These are phyloP conservation scores for Cladosporium sp. DNA, from an alignment of 2,329 filamentous ascomycete species.

Conservation along the genomic window DNA sequence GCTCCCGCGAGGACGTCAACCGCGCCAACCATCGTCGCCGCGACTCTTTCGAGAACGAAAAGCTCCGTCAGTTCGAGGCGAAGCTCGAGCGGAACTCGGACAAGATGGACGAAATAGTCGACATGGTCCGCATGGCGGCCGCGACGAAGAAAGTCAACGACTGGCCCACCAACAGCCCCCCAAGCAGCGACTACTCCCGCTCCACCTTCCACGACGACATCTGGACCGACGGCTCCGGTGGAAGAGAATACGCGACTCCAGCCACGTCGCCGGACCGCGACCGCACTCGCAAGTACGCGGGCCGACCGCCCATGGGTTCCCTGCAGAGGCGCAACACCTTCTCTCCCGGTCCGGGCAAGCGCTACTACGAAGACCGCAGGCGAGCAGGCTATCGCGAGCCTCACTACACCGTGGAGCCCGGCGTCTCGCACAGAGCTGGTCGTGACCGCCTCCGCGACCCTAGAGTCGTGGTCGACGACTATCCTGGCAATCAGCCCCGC, in stretches of 20 bases:
- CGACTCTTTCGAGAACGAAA: neutral
- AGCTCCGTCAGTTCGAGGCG: neutral
- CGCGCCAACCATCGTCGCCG: neutral
- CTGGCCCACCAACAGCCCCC: neutral
- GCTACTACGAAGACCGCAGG: neutral
- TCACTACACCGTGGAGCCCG: neutral
- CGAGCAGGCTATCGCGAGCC: neutral
- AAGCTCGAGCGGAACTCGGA: neutral
- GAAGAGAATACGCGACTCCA: neutral
- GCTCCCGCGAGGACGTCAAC: neutral
- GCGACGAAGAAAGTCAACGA: constrained; percentile 1
- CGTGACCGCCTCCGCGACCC: neutral
- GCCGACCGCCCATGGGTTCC: neutral
- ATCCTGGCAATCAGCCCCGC: neutral
- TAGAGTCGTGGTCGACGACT: neutral
- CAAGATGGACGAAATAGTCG: neutral
- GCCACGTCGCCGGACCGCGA: neutral
- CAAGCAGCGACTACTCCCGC: neutral
- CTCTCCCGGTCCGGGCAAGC: neutral
- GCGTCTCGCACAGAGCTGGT: neutral
- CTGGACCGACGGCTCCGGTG: neutral
- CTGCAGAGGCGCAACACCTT: neutral
- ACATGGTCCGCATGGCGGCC: neutral
- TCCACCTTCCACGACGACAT: neutral
- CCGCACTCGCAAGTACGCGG: neutral